These are phyloP conservation scores for Nakazawaea populi DNA, from an alignment of 805 yeast species.

Conservation along the genomic window DNA sequence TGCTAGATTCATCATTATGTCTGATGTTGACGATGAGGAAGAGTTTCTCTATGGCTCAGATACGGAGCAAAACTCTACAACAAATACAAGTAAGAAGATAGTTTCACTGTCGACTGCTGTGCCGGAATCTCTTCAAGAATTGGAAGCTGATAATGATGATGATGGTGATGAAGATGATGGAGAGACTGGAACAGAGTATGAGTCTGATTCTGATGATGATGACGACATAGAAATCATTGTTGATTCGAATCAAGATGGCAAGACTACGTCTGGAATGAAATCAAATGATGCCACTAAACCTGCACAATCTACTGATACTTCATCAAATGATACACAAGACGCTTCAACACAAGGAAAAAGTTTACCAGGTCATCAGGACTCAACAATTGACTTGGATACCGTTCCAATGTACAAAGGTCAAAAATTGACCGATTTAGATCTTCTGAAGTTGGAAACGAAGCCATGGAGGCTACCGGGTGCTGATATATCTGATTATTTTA, in stretches of 20 bases:
- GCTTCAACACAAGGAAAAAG: constrained; percentile 15
- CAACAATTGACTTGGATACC: constrained; percentile 56
- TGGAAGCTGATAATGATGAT: constrained; percentile 19
- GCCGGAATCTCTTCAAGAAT: constrained; percentile 13
- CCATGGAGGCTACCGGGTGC: constrained; percentile 99
- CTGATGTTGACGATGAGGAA: constrained; percentile 44
- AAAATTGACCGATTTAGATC: constrained; percentile 74
- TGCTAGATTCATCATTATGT: not conserved
- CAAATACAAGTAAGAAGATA: constrained; percentile 1
- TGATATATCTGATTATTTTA: constrained; percentile 89
- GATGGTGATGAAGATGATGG: constrained; percentile 39
- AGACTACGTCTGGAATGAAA: constrained; percentile 7
- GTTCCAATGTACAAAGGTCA: constrained; percentile 73
- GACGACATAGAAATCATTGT: constrained; percentile 81
- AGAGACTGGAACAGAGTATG: constrained; percentile 43
- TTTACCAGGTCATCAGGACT: constrained; percentile 32
- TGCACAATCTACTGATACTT: not conserved
- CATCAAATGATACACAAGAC: constrained; percentile 2
- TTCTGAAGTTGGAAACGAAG: constrained; percentile 81
- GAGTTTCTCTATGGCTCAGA: constrained; percentile 62
- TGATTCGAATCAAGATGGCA: constrained; percentile 35
- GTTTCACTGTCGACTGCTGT: constrained; percentile 15
- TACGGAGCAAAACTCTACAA: constrained; percentile 23
- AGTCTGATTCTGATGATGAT: constrained; percentile 48
- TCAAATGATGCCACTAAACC: not conserved